Percentiles rank a stretch among this genome's conserved stretches.
Evolutionary conservation across 257 asterid genomes (phyloP).

Genomic region (Plantago ovata): DNA sequence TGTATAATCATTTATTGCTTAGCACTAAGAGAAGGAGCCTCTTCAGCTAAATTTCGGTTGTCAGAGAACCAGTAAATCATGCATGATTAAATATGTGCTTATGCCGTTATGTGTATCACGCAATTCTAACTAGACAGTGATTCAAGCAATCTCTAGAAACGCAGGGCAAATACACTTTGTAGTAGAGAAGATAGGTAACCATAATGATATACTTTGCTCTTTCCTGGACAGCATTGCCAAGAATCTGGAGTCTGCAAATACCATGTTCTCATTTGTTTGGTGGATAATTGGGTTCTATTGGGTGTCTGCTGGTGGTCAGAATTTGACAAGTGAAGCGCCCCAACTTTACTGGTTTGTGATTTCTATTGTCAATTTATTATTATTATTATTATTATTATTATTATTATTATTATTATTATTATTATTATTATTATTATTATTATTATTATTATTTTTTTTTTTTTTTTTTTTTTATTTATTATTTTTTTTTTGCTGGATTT

Average conservation of each 20-base stretch:
- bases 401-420: too few species aligned
- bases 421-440: too few species aligned
- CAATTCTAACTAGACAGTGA: background rate
- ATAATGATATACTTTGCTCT: slow-evolving; percentile 16
- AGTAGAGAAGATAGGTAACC: slow-evolving; percentile 12
- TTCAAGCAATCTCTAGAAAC: slow-evolving; percentile 10
- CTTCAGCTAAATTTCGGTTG: too few species aligned
- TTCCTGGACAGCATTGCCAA: slow-evolving; percentile 53
- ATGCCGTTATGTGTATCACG: background rate
- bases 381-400: too few species aligned
- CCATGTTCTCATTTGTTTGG: slow-evolving; percentile 98
- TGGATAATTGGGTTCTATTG: slow-evolving; percentile 98
- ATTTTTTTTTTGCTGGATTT: slow-evolving; percentile 8
- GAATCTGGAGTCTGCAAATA: slow-evolving; percentile 88
- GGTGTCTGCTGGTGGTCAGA: slow-evolving; percentile 82
- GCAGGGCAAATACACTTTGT: slow-evolving; percentile 3
- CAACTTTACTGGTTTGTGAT: slow-evolving; percentile 84
- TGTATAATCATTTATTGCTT: background rate
- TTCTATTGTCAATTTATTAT: background rate
- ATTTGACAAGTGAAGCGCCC: slow-evolving; percentile 63
- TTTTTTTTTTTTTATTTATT: too few species aligned
- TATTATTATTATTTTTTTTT: too few species aligned
- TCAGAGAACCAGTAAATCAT: background rate
- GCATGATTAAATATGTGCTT: background rate
- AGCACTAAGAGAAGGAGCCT: too few species aligned